Conservation (phyloP, 2,329 filamentous ascomycete genomes). For the Penicillium sp. region DNA sequence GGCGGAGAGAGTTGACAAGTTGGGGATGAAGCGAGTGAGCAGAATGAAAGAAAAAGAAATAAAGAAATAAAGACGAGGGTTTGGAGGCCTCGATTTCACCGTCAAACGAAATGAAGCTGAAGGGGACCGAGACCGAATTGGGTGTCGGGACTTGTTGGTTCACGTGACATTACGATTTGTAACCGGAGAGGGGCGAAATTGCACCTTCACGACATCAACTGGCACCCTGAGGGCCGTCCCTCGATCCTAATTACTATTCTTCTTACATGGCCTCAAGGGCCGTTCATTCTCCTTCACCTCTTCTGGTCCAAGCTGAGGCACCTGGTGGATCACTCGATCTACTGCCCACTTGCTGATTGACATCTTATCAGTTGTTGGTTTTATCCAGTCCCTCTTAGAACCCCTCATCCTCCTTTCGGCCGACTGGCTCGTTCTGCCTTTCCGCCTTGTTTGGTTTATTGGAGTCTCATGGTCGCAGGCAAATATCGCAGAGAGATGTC, state of each 20-base stretch:
- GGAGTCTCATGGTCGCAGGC: not conserved
- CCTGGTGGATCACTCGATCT: conserved; percentile 9
- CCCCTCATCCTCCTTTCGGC: not conserved
- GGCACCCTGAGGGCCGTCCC: conserved; percentile 14
- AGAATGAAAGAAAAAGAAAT: not conserved
- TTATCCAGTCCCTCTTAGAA: conserved; percentile 1
- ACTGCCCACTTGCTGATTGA: conserved; percentile 8
- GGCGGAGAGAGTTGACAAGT: not conserved
- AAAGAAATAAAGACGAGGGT: not conserved
- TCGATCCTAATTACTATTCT: conserved; percentile 19
- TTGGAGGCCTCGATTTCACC: conserved; percentile 2
- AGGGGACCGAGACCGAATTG: conserved; percentile 7
- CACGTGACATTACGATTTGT: conserved; percentile 10
- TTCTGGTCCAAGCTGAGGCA: not conserved
- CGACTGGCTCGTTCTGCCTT: not conserved
- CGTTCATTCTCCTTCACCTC: conserved; percentile 13
- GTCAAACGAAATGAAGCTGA: conserved; percentile 13
- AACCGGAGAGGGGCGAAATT: conserved; percentile 10
- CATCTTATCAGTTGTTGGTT: conserved; percentile 12
- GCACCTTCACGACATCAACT: conserved; percentile 6
- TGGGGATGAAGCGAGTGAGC: not conserved
- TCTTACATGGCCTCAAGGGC: conserved; percentile 24
- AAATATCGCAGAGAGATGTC: conserved; percentile 34
- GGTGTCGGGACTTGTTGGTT: not conserved
- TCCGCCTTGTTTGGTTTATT: not conserved